These are phyloP conservation scores for Tolypocladium endophyticum DNA, from an alignment of 2,329 filamentous ascomycete genomes.

Conservation along the genomic window DNA sequence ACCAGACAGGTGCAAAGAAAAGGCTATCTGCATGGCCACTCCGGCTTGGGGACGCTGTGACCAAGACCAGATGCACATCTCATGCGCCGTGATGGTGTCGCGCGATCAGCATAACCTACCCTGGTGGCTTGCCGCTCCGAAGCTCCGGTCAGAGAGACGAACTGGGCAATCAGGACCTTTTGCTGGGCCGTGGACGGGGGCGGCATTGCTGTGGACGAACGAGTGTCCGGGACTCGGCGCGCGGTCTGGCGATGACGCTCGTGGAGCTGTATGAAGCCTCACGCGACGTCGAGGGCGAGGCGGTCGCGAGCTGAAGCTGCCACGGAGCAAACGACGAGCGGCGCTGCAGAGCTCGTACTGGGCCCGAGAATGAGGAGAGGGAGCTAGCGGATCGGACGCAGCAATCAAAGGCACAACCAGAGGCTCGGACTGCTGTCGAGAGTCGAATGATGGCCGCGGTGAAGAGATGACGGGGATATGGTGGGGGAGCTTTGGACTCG, in stretches of 20 bases:
- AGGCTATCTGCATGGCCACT: neutral
- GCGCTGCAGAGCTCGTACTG: neutral
- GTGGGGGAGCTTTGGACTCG: neutral
- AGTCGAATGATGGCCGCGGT: neutral
- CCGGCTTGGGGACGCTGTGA: neutral
- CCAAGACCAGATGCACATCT: neutral
- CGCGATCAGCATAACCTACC: slow-evolving; percentile 23
- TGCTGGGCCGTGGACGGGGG: slow-evolving; percentile 25
- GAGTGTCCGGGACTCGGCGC: slow-evolving; percentile 4
- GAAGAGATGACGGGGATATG: neutral
- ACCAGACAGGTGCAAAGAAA: neutral
- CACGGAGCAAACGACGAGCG: neutral
- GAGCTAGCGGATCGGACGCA: neutral
- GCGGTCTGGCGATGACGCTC: neutral
- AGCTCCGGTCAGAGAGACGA: slow-evolving; percentile 31
- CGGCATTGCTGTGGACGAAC: slow-evolving; percentile 20
- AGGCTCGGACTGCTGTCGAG: neutral
- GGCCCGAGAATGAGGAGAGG: neutral
- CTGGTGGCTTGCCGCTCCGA: slow-evolving; percentile 31
- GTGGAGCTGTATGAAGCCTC: neutral
- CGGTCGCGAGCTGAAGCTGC: neutral
- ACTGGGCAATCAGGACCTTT: slow-evolving; percentile 29
- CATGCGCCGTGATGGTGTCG: neutral
- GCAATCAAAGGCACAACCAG: neutral
- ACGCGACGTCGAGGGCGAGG: neutral